Evolutionary conservation across 768 basidiomycete species (phyloP).

Genomic region (Phanerochaete carnosa): DNA sequence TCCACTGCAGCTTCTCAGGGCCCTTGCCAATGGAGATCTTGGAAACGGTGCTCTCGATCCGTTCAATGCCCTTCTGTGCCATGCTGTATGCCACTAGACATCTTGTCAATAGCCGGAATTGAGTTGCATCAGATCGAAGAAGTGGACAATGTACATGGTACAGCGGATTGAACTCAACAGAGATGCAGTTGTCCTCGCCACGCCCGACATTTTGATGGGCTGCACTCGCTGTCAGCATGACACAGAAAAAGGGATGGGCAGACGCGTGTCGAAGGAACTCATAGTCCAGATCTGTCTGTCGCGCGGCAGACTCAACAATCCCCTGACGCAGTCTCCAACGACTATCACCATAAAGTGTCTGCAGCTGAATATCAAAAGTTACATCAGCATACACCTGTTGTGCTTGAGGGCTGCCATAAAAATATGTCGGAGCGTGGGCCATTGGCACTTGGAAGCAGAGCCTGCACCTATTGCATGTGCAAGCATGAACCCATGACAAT

Average conservation of each 20-base stretch:
- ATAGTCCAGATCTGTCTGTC: constrained; percentile 52
- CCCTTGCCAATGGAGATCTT: constrained; percentile 24
- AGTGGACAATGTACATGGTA: constrained; percentile 31
- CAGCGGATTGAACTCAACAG: constrained; percentile 68
- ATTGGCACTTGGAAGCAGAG: too few species aligned
- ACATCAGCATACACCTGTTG: too few species aligned
- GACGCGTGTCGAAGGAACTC: constrained; percentile 43
- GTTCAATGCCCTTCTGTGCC: constrained; percentile 27
- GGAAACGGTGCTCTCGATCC: constrained; percentile 29
- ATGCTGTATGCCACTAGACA: constrained; percentile 33
- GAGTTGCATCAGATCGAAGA: not conserved
- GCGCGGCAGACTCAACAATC: constrained; percentile 48
- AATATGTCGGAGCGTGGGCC: too few species aligned
- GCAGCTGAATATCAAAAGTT: constrained; percentile 26
- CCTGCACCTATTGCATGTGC: too few species aligned
- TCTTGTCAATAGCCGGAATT: too few species aligned
- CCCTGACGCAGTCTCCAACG: constrained; percentile 55
- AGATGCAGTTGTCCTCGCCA: constrained; percentile 74
- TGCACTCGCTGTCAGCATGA: not conserved
- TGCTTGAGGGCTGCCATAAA: too few species aligned
- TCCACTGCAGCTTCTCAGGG: constrained; percentile 19
- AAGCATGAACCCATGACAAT: too few species aligned
- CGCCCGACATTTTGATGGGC: constrained; percentile 26
- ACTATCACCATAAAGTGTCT: constrained; percentile 54
- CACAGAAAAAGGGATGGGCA: too few species aligned